Percentiles rank a stretch among this genome's conserved stretches.
These are phyloP conservation scores for Tuber aestivum DNA, from an alignment of 495 filamentous ascomycete species.

Conservation along the genomic window DNA sequence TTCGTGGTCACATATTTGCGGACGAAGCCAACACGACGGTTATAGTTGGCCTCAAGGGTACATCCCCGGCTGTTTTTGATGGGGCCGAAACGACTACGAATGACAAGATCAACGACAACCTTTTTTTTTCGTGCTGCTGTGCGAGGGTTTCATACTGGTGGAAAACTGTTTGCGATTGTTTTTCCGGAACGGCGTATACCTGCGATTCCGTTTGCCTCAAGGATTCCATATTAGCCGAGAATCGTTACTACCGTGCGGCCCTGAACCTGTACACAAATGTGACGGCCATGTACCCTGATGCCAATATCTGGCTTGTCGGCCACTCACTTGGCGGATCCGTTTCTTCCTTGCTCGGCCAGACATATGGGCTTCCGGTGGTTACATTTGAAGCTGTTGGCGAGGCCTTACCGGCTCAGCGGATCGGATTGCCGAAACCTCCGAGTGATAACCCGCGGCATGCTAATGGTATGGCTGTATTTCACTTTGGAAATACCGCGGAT, in stretches of 20 bases:
- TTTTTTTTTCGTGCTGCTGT: constrained; percentile 97
- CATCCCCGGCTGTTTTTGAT: constrained; percentile 84
- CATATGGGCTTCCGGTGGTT: constrained; percentile 77
- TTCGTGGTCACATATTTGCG: constrained; percentile 87
- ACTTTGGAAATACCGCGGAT: constrained; percentile 94
- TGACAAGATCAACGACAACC: constrained; percentile 94
- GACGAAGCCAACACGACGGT: constrained; percentile 80
- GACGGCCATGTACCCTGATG: constrained; percentile 75
- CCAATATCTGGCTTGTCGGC: constrained; percentile 80
- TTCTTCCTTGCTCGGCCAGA: constrained; percentile 76
- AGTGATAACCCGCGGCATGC: constrained; percentile 58
- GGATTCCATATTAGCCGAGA: constrained; percentile 67
- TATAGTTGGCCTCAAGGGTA: constrained; percentile 88
- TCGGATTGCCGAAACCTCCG: constrained; percentile 83
- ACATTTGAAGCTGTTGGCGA: constrained; percentile 90
- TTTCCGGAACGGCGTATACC: constrained; percentile 64
- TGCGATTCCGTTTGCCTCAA: constrained; percentile 87
- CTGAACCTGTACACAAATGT: constrained; percentile 87
- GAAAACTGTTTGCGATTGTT: constrained; percentile 87
- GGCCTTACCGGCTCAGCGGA: constrained; percentile 73
- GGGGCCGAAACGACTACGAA: constrained; percentile 92
- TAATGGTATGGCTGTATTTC: constrained; percentile 65
- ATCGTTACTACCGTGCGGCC: constrained; percentile 81
- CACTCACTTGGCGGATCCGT: constrained; percentile 90
- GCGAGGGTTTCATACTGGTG: constrained; percentile 84